Base-by-base conservation (phyloP, 2,329 filamentous ascomycete species). In the Lomentospora prolificans region DNA sequence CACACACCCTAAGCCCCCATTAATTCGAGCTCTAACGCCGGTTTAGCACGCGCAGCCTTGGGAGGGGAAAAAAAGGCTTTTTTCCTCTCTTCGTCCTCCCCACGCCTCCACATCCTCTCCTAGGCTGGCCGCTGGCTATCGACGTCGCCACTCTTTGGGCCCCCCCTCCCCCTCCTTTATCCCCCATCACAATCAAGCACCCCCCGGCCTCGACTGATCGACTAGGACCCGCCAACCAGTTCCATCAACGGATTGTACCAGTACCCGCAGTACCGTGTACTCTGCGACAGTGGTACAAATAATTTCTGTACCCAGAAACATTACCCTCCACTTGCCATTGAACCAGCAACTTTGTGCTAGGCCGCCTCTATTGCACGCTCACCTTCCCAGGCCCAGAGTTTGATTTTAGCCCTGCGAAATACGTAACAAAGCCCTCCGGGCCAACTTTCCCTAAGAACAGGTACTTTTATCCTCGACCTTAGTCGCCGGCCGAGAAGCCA, bases 291-390 rank as follows among this genome's bases (percentile, higher is more conserved):
- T 25, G 44, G 44, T 48, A 48, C 44, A 48, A n/a, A 48, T 48
- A 48, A 48, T 48, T 27, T 48, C 44, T 22, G 17, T 48, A 48
- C 44, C 44, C 44, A 48, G 22, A 48, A 48, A 48, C 44, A 33
- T 12, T 12, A 6, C 22, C 44, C 44, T 48, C 44, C 22, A 22
- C 17, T 48, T 48, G 44, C 22, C 44, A 9, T 48, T 19, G 10
- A 48, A 48, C 10, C 44, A 48, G 12, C 44, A 48, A n/a, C 22
- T 25, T 48, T n/a, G 17, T n/a, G 22, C 44, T 22, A 48, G 22
- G 17, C 22, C 22, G 22, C 22, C 44, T 48, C 44, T 10, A 48
- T 48, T 48, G 36, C 36, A 41, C 36, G n/a, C 22, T 22, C 19
- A 4, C 22, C 24, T 22, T 48, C 44, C 44, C 12, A 10, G 44